These are phyloP conservation scores for Aspergillus pseudotamarii DNA, from an alignment of 2,329 filamentous ascomycete genomes.

Conservation along the genomic window DNA sequence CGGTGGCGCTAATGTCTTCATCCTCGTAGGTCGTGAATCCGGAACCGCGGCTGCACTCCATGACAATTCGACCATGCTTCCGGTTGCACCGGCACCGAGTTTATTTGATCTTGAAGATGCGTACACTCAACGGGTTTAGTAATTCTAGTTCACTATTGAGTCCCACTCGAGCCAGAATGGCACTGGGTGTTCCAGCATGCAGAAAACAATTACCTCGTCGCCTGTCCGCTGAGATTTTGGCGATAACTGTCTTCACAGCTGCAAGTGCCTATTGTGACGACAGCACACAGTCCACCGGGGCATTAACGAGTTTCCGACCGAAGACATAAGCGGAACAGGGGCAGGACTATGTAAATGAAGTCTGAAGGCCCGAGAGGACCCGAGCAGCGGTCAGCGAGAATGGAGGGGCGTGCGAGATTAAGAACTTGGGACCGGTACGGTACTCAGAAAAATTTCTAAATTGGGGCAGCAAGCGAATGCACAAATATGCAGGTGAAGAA, in stretches of 20 bases:
- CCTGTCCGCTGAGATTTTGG: no score
- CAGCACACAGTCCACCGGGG: constrained; percentile 1
- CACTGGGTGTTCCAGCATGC: neutral
- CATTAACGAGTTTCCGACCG: neutral
- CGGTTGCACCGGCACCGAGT: neutral
- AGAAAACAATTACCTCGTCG: neutral
- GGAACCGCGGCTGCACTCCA: constrained; percentile 63
- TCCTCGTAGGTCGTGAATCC: constrained; percentile 60
- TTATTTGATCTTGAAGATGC: neutral
- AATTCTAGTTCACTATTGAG: neutral
- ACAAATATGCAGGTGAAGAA: constrained; percentile 17
- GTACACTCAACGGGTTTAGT: neutral
- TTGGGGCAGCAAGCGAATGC: constrained; percentile 18
- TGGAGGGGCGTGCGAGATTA: constrained; percentile 6
- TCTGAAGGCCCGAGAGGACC: constrained; percentile 11
- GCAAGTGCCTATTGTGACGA: neutral
- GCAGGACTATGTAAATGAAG: neutral
- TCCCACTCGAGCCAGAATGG: neutral
- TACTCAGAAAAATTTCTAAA: constrained; percentile 18
- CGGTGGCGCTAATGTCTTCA: constrained; percentile 47
- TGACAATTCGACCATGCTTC: constrained; percentile 60
- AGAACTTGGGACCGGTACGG: constrained; percentile 1
- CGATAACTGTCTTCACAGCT: neutral
- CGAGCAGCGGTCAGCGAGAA: constrained; percentile 8
- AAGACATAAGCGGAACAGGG: constrained; percentile 6